phyloP scores from a whole-genome alignment of 495 filamentous ascomycete genomes.

The Penicillium argentinense region DNA sequence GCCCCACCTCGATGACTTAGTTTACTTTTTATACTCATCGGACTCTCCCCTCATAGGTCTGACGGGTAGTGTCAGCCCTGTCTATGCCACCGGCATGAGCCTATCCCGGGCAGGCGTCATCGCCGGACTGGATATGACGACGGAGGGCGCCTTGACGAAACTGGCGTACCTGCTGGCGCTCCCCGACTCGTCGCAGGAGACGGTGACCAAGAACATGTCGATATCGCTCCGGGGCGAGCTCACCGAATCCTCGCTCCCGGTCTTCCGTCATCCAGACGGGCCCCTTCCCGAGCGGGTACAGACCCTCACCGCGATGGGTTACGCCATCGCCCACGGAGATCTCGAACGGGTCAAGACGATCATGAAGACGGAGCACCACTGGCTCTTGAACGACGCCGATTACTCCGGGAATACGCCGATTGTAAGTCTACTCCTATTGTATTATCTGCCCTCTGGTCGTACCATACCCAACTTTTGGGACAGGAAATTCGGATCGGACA shows the following conservation, averaged over 20 bases:
- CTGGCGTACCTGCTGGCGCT: constrained; percentile 82
- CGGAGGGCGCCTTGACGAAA: constrained; percentile 92
- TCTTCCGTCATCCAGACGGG: constrained; percentile 72
- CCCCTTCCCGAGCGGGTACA: constrained; percentile 46
- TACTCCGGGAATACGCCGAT: constrained; percentile 90
- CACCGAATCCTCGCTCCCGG: constrained; percentile 63
- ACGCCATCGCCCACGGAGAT: constrained; percentile 77
- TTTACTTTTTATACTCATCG: too few species aligned
- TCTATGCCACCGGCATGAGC: constrained; percentile 88
- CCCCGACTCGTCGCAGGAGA: constrained; percentile 57
- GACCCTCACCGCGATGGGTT: constrained; percentile 70
- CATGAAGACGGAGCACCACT: constrained; percentile 62
- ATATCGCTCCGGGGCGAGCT: constrained; percentile 80
- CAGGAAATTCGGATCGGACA: not conserved
- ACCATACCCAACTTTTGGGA: too few species aligned
- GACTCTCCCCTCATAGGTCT: constrained; percentile 42
- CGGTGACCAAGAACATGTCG: constrained; percentile 72
- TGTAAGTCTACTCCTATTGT: constrained; percentile 41
- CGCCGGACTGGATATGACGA: constrained; percentile 89
- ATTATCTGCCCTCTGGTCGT: too few species aligned
- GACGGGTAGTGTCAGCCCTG: constrained; percentile 81
- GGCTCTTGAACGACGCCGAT: constrained; percentile 74
- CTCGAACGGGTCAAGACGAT: constrained; percentile 61
- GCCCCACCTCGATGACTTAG: too few species aligned
- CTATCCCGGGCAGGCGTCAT: constrained; percentile 89